Conservation (phyloP, 371 early-diverging fungal genomes). For the Mortierella sp. region DNA sequence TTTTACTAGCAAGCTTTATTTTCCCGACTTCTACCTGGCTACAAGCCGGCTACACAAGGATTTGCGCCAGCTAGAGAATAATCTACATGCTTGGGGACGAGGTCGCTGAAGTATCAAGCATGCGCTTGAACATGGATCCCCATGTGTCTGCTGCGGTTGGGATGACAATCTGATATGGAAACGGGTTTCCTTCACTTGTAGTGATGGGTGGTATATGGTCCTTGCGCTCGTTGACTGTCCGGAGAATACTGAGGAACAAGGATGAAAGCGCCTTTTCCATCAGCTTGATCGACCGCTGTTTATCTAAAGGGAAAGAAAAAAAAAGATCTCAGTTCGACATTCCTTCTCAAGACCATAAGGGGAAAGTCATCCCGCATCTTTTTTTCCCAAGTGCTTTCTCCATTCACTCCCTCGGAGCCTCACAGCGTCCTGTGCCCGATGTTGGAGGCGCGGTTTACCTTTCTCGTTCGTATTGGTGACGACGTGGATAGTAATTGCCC, state of each 20-base stretch:
- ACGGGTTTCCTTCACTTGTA: slow-evolving; percentile 82
- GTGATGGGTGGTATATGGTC: slow-evolving; percentile 93
- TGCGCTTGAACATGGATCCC: slow-evolving; percentile 66
- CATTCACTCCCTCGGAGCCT: not conserved
- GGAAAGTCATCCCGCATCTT: no score
- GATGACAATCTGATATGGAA: slow-evolving; percentile 81
- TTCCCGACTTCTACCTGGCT: no score
- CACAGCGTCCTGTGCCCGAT: no score
- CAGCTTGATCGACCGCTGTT: slow-evolving; percentile 52
- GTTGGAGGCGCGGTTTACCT: slow-evolving; percentile 57
- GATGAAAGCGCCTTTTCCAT: slow-evolving; percentile 60
- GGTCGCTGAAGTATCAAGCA: slow-evolving; percentile 44
- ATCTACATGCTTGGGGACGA: slow-evolving; percentile 35
- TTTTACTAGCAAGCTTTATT: no score
- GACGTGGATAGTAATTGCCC: slow-evolving; percentile 77
- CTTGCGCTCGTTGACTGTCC: slow-evolving; percentile 80
- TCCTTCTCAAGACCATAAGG: no score
- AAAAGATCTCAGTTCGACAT: not conserved
- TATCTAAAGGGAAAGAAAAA: slow-evolving; percentile 31
- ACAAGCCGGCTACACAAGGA: not conserved
- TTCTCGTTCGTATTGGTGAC: slow-evolving; percentile 71
- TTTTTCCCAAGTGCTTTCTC: not conserved
- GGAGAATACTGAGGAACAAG: slow-evolving; percentile 74
- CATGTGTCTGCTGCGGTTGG: slow-evolving; percentile 59
- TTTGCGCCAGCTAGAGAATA: no score